These are phyloP conservation scores for Paramyrothecium roridum DNA, from an alignment of 2,329 filamentous ascomycete species.

Conservation along the genomic window DNA sequence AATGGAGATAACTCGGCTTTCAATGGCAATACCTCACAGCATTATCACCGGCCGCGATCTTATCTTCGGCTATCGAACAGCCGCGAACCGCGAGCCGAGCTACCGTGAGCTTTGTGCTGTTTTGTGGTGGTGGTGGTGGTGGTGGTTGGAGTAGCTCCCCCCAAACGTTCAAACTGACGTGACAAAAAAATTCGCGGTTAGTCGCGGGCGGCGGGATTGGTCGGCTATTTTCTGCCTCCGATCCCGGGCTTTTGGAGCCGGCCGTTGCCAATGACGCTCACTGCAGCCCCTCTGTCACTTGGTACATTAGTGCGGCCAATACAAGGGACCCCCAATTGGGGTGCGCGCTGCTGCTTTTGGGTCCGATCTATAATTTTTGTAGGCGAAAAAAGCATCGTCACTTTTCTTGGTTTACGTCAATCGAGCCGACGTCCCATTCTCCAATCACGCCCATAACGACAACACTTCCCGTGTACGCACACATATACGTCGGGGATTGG, in stretches of 20 bases:
- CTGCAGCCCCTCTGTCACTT: not conserved
- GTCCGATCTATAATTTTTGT: not conserved
- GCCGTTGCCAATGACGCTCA: not conserved
- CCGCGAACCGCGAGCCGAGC: not conserved
- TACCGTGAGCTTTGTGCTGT: not conserved
- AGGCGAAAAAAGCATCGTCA: not conserved
- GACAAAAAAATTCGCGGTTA: not conserved
- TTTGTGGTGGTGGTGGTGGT: no score
- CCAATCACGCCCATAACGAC: not conserved
- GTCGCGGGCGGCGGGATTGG: not conserved
- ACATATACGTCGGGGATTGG: no score
- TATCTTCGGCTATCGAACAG: not conserved
- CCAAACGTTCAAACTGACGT: not conserved
- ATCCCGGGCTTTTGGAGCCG: not conserved
- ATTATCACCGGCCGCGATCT: not conserved
- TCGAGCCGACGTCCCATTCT: not conserved
- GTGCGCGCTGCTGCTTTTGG: not conserved
- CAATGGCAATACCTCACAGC: not conserved
- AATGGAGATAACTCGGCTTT: not conserved
- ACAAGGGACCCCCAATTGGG: not conserved
- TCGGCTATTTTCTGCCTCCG: not conserved
- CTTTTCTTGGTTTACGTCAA: not conserved
- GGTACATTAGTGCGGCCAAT: not conserved
- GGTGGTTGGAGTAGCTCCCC: not conserved
- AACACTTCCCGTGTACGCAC: no score